A percentile compares a stretch with the other conserved stretches of the same genome.
Evolutionary conservation across 1,284 basidiomycete genomes (phyloP).

Genomic region (Fomitopsis schrenkii): DNA sequence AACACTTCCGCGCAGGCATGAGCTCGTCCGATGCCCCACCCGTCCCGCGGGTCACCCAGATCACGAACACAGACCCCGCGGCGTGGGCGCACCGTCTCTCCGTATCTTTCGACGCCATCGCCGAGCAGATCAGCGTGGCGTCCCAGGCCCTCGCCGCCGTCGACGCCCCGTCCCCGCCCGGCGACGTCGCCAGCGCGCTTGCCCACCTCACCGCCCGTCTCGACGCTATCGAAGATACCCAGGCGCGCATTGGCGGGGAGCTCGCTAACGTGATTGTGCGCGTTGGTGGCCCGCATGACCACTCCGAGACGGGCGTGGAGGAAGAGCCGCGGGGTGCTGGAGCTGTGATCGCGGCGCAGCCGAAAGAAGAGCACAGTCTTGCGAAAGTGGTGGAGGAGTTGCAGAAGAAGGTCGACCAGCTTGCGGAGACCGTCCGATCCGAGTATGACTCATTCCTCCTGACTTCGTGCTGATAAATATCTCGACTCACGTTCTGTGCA

Average conservation of each 20-base stretch:
- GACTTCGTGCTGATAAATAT: background rate
- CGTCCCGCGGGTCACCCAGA: background rate
- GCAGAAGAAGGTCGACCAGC: conserved; percentile 28
- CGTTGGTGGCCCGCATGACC: conserved; percentile 11
- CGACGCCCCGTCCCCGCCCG: conserved; percentile 10
- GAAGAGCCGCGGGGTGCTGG: conserved; percentile 10
- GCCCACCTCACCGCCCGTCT: conserved; percentile 21
- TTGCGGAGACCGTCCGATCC: conserved; percentile 28
- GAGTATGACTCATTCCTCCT: conserved; percentile 26
- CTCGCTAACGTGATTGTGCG: conserved; percentile 24
- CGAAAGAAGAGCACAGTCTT: conserved; percentile 10
- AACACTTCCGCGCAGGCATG: conserved; percentile 1
- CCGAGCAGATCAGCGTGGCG: conserved; percentile 36
- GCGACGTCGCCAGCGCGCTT: conserved; percentile 3
- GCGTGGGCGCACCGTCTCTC: conserved; percentile 28
- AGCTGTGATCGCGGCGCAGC: conserved; percentile 3
- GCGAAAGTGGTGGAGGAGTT: conserved; percentile 25
- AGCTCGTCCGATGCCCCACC: background rate
- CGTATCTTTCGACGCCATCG: conserved; percentile 34
- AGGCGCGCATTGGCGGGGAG: conserved; percentile 25
- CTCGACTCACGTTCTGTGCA: conserved; percentile 8
- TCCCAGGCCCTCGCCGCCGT: conserved; percentile 34
- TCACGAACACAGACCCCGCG: background rate
- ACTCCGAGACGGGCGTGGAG: background rate
- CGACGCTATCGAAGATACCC: conserved; percentile 27